Evolutionary conservation across 352 stramenopile species (phyloP).

Genomic region (Phytophthora tubulina): DNA sequence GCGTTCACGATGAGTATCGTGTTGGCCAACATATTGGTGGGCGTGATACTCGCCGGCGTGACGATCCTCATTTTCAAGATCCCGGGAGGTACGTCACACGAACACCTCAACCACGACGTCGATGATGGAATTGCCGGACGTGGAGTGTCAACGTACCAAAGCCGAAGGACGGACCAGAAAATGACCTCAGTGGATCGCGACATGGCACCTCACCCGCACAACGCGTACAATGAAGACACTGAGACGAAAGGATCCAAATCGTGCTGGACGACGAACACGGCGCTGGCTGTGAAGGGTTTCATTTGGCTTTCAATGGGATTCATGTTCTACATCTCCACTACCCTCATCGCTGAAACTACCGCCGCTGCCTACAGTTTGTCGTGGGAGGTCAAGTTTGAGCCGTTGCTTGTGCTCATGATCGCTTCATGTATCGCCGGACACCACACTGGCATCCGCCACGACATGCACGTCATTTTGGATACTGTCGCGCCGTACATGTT

Average conservation of each 20-base stretch:
- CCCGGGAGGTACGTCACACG: constrained; percentile 29
- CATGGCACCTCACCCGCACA: constrained; percentile 56
- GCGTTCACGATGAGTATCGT: constrained; percentile 67
- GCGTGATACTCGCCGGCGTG: constrained; percentile 45
- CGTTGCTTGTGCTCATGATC: constrained; percentile 73
- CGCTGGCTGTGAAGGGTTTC: constrained; percentile 66
- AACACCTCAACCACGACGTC: constrained; percentile 7
- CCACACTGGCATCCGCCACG: constrained; percentile 62
- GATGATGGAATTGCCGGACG: constrained; percentile 5
- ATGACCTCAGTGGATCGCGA: constrained; percentile 38
- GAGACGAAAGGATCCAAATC: constrained; percentile 7
- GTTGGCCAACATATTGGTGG: constrained; percentile 60
- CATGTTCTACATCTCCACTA: constrained; percentile 67
- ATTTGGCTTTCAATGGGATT: constrained; percentile 74
- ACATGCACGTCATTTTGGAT: constrained; percentile 82
- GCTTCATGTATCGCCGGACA: constrained; percentile 72
- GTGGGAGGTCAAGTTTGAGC: constrained; percentile 78
- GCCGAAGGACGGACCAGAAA: constrained; percentile 26
- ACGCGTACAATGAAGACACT: constrained; percentile 52
- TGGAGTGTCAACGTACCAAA: constrained; percentile 12
- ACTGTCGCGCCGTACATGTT: constrained; percentile 75
- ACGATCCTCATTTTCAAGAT: constrained; percentile 72
- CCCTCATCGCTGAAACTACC: constrained; percentile 47
- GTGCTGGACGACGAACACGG: constrained; percentile 36
- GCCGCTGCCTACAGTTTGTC: constrained; percentile 55